A percentile compares a stretch with the other conserved stretches of the same genome.
These are phyloP conservation scores for Nakazawaea ishiwadae DNA, from an alignment of 805 yeast species.

Conservation along the genomic window DNA sequence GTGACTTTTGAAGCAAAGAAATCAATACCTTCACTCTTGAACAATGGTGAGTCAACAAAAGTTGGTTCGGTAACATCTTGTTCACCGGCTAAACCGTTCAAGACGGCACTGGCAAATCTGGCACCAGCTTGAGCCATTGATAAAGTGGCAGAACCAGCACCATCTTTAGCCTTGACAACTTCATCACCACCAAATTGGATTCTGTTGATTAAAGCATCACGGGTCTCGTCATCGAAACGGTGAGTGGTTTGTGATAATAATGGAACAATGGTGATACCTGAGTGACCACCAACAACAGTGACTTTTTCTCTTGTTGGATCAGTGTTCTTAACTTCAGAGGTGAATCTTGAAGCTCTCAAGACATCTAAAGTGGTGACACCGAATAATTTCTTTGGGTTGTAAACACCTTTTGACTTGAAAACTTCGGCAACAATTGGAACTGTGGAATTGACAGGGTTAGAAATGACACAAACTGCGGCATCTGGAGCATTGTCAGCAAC, in stretches of 20 bases:
- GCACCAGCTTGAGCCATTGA: conserved; percentile 88
- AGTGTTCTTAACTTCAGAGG: conserved; percentile 60
- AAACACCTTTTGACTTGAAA: conserved; percentile 76
- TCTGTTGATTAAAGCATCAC: conserved; percentile 69
- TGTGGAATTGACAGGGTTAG: conserved; percentile 97
- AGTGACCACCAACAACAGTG: conserved; percentile 95
- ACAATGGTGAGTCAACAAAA: conserved; percentile 70
- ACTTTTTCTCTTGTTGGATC: conserved; percentile 76
- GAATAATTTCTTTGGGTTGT: conserved; percentile 86
- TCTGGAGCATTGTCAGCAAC: conserved; percentile 79
- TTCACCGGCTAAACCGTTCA: conserved; percentile 49
- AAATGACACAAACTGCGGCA: conserved; percentile 76
- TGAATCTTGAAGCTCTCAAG: conserved; percentile 84
- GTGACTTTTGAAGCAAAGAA: conserved; percentile 96
- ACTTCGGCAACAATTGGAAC: conserved; percentile 96
- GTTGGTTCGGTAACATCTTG: conserved; percentile 46
- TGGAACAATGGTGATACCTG: conserved; percentile 95
- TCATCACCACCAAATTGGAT: conserved; percentile 93
- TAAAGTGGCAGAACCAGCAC: conserved; percentile 80
- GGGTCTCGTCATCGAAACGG: conserved; percentile 56
- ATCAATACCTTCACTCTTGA: conserved; percentile 84
- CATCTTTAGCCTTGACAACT: conserved; percentile 80
- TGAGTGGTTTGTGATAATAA: conserved; percentile 81
- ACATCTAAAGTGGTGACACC: conserved; percentile 96
- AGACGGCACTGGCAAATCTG: conserved; percentile 63